Conservation (phyloP, 805 yeast species). For the Saccharomycopsis sp. region DNA sequence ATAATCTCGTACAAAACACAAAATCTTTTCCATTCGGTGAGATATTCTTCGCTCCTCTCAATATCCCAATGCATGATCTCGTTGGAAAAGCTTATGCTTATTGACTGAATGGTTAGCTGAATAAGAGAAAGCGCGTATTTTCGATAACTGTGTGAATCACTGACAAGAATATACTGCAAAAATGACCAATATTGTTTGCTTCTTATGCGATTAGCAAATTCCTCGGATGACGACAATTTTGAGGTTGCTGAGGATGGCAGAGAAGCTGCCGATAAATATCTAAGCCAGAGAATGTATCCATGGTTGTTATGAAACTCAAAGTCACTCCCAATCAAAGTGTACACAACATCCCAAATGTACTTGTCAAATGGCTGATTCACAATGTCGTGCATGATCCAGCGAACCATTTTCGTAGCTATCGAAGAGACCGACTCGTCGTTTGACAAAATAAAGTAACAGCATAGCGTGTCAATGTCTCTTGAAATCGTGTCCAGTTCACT, state of each 20-base stretch:
- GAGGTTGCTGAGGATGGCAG: slow-evolving; percentile 3
- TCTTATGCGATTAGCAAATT: slow-evolving; percentile 20
- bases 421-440: slow-evolving; percentile 35
- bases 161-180: slow-evolving; percentile 50
- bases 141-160: slow-evolving; percentile 55
- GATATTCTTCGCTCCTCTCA: slow-evolving; percentile 25
- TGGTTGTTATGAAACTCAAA: slow-evolving; percentile 31
- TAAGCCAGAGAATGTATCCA: slow-evolving; percentile 49
- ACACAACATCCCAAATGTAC: slow-evolving; percentile 43
- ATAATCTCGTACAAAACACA: slow-evolving; percentile 72
- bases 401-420: slow-evolving; percentile 35
- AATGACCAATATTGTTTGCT: slow-evolving; percentile 44
- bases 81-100: slow-evolving; percentile 31
- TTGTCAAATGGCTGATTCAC: slow-evolving; percentile 24
- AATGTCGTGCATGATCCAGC: slow-evolving; percentile 47
- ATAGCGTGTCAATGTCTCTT: slow-evolving; percentile 25
- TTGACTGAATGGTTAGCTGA: slow-evolving; percentile 48
- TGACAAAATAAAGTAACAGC: slow-evolving; percentile 32
- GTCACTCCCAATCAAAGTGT: slow-evolving; percentile 29
- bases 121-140: slow-evolving; percentile 63
- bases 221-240: slow-evolving; percentile 9
- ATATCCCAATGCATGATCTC: slow-evolving; percentile 39
- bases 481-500: neutral
- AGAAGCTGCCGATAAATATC: slow-evolving; percentile 35
- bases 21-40: slow-evolving; percentile 63